Conservation (phyloP, 73 alveolate genomes). For the Blepharisma japonicum region DNA sequence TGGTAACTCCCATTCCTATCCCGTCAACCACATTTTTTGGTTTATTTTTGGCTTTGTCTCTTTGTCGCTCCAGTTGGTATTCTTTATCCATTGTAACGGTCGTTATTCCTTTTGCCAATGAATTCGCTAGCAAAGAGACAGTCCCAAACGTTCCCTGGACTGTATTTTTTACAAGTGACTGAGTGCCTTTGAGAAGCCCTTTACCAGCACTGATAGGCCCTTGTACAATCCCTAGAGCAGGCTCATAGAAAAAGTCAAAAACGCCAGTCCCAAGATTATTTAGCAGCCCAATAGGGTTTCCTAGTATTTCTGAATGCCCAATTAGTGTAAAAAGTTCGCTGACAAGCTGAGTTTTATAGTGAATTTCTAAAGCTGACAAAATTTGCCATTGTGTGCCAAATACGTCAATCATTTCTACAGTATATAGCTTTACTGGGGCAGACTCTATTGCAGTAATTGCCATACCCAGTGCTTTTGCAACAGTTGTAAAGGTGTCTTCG, state of each 20-base stretch:
- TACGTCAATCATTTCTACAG: constrained; percentile 50
- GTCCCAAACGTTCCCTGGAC: constrained; percentile 95
- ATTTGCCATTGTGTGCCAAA: constrained; percentile 60
- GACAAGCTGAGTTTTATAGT: constrained; percentile 49
- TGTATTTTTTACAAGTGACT: constrained; percentile 87
- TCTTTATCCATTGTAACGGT: constrained; percentile 90
- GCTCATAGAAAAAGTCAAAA: constrained; percentile 90
- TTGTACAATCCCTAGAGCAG: constrained; percentile 90
- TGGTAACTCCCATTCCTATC: constrained; percentile 78
- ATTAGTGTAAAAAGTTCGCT: constrained; percentile 62
- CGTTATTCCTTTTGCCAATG: constrained; percentile 88
- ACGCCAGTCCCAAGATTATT: constrained; percentile 91
- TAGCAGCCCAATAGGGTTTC: constrained; percentile 89
- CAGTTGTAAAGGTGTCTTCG: constrained; percentile 33
- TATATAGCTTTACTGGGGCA: constrained; percentile 71
- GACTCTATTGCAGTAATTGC: constrained; percentile 72
- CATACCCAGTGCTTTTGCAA: constrained; percentile 62
- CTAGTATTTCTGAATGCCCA: constrained; percentile 90
- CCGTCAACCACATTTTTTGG: constrained; percentile 93
- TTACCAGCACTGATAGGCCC: constrained; percentile 91
- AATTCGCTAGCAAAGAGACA: constrained; percentile 77
- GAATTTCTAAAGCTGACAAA: constrained; percentile 32
- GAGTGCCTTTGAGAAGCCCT: constrained; percentile 92
- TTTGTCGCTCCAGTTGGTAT: constrained; percentile 80
- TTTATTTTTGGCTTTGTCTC: constrained; percentile 72